Percentiles rank a stretch among this genome's conserved stretches.
Evolutionary conservation across 768 basidiomycete species (phyloP).

Genomic region (Lactarius quietus): DNA sequence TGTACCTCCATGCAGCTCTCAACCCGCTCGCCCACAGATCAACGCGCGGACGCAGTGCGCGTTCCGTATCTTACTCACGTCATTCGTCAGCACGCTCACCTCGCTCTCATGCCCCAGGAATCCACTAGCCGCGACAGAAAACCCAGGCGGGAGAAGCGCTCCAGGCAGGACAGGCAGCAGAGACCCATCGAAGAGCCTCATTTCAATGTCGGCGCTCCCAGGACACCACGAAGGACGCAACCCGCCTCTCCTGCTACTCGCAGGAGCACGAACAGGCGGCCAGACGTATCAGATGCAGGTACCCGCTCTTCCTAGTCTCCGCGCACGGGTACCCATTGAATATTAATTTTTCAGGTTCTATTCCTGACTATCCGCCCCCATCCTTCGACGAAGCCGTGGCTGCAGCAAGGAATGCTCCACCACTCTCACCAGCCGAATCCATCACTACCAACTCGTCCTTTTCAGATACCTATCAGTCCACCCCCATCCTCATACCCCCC

Average conservation of each 20-base stretch:
- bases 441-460: slow-evolving; percentile 18
- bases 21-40: slow-evolving; percentile 26
- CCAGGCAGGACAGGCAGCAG: slow-evolving; percentile 17
- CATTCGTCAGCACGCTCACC: slow-evolving; percentile 51
- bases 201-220: slow-evolving; percentile 25
- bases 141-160: slow-evolving; percentile 33
- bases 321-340: slow-evolving; percentile 7
- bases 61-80: slow-evolving; percentile 56
- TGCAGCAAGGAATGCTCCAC: slow-evolving; percentile 11
- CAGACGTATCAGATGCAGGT: slow-evolving; percentile 36
- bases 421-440: slow-evolving; percentile 17
- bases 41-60: slow-evolving; percentile 30
- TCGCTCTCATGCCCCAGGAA: slow-evolving; percentile 48
- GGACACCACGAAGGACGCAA: slow-evolving; percentile 19
- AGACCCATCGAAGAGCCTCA: slow-evolving; percentile 25
- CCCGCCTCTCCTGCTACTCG: slow-evolving; percentile 24
- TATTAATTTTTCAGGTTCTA: slow-evolving; percentile 22
- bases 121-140: slow-evolving; percentile 48
- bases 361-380: slow-evolving; percentile 69
- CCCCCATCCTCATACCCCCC: slow-evolving; percentile 25
- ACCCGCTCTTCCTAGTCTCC: slow-evolving; percentile 7
- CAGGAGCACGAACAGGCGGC: slow-evolving; percentile 18
- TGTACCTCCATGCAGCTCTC: slow-evolving; percentile 25
- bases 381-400: slow-evolving; percentile 65
- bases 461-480: slow-evolving; percentile 14